These are phyloP conservation scores for Astrothelium subdiscretum DNA, from an alignment of 495 filamentous ascomycete genomes.

Conservation along the genomic window DNA sequence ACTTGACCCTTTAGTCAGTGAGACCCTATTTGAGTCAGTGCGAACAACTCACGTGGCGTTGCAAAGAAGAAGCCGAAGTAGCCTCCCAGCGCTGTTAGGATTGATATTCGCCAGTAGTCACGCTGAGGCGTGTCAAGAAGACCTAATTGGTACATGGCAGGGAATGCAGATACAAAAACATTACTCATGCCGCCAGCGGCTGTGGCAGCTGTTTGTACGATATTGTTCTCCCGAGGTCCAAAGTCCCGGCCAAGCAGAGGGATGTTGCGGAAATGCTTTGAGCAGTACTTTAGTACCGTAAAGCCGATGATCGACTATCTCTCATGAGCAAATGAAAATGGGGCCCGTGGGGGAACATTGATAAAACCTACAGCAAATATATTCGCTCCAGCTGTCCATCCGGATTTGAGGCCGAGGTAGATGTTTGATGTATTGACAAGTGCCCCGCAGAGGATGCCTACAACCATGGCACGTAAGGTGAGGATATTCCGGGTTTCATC, in stretches of 20 bases:
- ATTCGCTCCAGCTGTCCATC: slow-evolving; percentile 49
- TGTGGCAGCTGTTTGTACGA: slow-evolving; percentile 52
- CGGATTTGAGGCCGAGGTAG: slow-evolving; percentile 57
- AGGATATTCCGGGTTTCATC: slow-evolving; percentile 34
- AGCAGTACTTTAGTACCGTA: slow-evolving; percentile 47
- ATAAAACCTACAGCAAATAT: slow-evolving; percentile 27
- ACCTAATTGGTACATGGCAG: slow-evolving; percentile 49
- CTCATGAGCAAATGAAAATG: background rate
- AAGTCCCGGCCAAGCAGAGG: slow-evolving; percentile 48
- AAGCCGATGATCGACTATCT: slow-evolving; percentile 51
- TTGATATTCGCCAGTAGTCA: slow-evolving; percentile 47
- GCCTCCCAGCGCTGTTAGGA: slow-evolving; percentile 50
- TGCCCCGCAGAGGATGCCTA: slow-evolving; percentile 46
- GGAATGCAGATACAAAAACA: slow-evolving; percentile 53
- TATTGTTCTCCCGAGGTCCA: slow-evolving; percentile 57
- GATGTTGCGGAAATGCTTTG: slow-evolving; percentile 34
- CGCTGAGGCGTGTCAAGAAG: slow-evolving; percentile 41
- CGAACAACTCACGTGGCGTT: slow-evolving; percentile 34
- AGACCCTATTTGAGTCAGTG: background rate
- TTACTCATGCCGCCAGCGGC: slow-evolving; percentile 51
- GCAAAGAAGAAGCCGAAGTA: slow-evolving; percentile 60
- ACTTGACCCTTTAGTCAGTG: slow-evolving; percentile 18
- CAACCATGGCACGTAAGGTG: slow-evolving; percentile 44
- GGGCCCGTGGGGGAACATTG: too few relatives aligned
- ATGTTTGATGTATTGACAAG: slow-evolving; percentile 55